A percentile compares a stretch with the other conserved stretches of the same genome.
phyloP scores from a whole-genome alignment of 495 filamentous ascomycete species.

The Trichoderma gamsii region DNA sequence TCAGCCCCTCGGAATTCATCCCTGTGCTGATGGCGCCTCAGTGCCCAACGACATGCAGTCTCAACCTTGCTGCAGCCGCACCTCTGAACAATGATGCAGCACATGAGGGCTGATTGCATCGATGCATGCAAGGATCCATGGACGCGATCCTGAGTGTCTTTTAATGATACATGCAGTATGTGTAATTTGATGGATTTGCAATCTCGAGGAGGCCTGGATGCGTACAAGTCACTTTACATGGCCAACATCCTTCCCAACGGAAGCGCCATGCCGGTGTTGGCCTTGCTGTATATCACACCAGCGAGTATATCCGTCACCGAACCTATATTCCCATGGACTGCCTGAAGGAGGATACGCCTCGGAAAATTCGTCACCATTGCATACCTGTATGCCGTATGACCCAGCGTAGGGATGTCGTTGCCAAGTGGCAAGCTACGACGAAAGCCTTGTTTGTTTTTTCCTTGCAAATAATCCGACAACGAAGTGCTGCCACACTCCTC shows the following conservation, averaged over 20 bases:
- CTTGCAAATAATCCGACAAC: not conserved
- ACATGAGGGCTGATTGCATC: not conserved
- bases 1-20: constrained; percentile 3
- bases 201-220: not conserved
- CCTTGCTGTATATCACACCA: not conserved
- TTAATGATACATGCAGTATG: not conserved
- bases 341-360: not conserved
- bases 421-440: not conserved
- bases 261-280: not conserved
- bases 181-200: not conserved
- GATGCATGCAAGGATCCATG: not conserved
- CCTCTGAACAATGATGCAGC: not conserved
- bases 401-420: not conserved
- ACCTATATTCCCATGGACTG: too few species aligned
- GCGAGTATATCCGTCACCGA: not conserved
- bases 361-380: constrained; percentile 1
- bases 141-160: not conserved
- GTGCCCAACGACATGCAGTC: constrained; percentile 1
- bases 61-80: not conserved
- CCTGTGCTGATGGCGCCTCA: not conserved
- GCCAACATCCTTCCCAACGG: not conserved
- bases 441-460: not conserved
- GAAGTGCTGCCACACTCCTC: not conserved
- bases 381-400: not conserved
- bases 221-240: constrained; percentile 7